Evolutionary conservation across 2,329 filamentous ascomycete species (phyloP), one percentile per base, ranked within the genome.

Genomic region (Escovopsis sp.): DNA sequence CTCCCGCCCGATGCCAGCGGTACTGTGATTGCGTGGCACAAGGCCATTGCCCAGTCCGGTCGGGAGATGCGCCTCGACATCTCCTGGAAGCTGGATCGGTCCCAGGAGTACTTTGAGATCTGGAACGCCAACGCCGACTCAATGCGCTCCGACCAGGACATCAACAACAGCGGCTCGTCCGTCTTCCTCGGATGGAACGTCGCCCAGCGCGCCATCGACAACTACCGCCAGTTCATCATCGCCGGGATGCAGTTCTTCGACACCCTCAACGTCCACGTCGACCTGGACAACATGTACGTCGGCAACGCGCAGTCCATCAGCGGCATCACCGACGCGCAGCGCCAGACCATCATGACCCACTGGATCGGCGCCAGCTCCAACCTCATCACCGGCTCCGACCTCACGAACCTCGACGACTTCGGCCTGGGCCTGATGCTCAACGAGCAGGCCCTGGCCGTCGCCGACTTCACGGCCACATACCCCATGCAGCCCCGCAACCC

Each of bases 61-160:
- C 49, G 49, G 18, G 38, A 45, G 38, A 51, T 51, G 47, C 44
- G 47, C 6, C 49, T 49, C 12, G 44, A 48, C 35, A 49, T 49
- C 33, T 51, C 47, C 19, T 49, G 49, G 49, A 49, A 51, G 37
- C 47, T 49, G 19, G 47, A 49, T 38, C 45, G 49, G n/a, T 44
- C 44, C 12, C 33, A 47, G n/a, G 40, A 45, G 39, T 50, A 45
- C 37, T 50, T 50, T 19, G 28, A 39, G 12, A 42, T 49, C 26
- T 50, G 49, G 49, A 46, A 48, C 39, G 40, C 38, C 18, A 44
- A 49, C 38, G 45, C 49, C 36, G 49, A 50, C 32, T 43, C 47
- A 4, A 50, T 50, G 49, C 48, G 49, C 23, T 47, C 38, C 33
- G 49, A 50, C 39, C 49, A 50, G 42, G 49, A 50, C 40, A 48